phyloP scores from a whole-genome alignment of 768 basidiomycete species.

The Antrodiella citrinella region DNA sequence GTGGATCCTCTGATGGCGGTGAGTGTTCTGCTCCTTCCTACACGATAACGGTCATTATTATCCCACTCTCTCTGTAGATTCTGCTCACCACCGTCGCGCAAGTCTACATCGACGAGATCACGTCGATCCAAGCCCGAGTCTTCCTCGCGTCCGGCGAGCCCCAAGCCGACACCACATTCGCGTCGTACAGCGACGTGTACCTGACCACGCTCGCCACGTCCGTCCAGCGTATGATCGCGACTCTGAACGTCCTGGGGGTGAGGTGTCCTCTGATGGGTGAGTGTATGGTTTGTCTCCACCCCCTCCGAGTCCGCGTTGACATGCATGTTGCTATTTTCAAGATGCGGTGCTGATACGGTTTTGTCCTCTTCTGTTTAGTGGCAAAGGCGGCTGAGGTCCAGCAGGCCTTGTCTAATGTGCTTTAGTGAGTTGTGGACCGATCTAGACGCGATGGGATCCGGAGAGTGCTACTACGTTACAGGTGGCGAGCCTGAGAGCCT shows the following conservation, averaged over 20 bases:
- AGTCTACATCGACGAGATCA: conserved; percentile 16
- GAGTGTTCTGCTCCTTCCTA: conserved; percentile 5
- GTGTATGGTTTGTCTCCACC: conserved; percentile 1
- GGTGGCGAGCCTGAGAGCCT: too few species aligned
- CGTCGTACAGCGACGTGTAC: conserved; percentile 7
- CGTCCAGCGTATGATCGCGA: conserved; percentile 14
- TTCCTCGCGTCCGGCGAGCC: not conserved
- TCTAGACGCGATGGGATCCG: not conserved
- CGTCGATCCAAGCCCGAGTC: not conserved
- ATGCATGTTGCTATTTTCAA: not conserved
- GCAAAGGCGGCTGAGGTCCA: conserved; percentile 6
- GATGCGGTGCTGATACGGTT: not conserved
- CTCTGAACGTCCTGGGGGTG: conserved; percentile 12
- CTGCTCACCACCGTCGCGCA: conserved; percentile 14
- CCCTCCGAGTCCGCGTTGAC: not conserved
- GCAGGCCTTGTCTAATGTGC: not conserved
- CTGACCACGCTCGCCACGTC: conserved; percentile 5
- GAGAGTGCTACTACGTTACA: not conserved
- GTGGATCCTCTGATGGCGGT: conserved; percentile 22
- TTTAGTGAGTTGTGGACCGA: not conserved
- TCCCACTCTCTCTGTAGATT: conserved; percentile 9
- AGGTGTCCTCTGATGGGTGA: conserved; percentile 20
- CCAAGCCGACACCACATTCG: not conserved
- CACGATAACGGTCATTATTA: not conserved
- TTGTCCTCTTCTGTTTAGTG: not conserved